Base-by-base conservation (phyloP, 441 rosid genomes). In the Erysimum cheiri region DNA sequence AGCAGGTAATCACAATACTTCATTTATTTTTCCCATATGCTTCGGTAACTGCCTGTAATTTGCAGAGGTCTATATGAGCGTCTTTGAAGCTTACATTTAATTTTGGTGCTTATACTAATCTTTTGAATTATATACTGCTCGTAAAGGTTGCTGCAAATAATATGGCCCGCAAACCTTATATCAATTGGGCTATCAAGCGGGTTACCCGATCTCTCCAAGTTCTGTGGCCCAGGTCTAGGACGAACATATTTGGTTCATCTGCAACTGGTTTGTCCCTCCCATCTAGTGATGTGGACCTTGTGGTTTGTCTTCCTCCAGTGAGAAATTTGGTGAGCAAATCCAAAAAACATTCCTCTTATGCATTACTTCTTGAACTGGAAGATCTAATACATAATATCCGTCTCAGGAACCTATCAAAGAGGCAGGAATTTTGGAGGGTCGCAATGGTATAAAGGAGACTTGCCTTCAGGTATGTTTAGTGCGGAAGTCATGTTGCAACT, bases 341-440 rank as follows among this genome's bases (percentile, higher is more conserved):
- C 60, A 49, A 33, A 44, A 24, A 24, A 46, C 35, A 52, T 43
- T 62, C 32, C 52, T 75, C 76, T 49, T 53, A 61, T 35, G 54
- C 63, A 63, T 66, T 77, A 66, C 44, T 44, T 64, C 67, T 60
- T 36, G 35, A 63, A 52, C 33, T 37, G 64, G 66, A 73, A 70
- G 76, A 72, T 74, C 84, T 82, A 59, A 84, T 71, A 33, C 69
- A 22, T 61, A 24, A 39, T 50, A 47, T 69, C 12, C 74, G 57
- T 63, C 64, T 28, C 77, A 95, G 98, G 99, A 95, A 85, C 99
- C 99, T 55, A 95, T 95, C 58, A 95, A 95, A 85, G 99, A 95
- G 85, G 99, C 98, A 78, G 97, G 99, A 70, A 95, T 95, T 77
- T 85, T 95, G 89, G 99, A 95, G 83, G 99, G 99, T 67, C 99